Evolutionary conservation across 2,329 filamentous ascomycete species (phyloP).

Genomic region (Venturia effusa): DNA sequence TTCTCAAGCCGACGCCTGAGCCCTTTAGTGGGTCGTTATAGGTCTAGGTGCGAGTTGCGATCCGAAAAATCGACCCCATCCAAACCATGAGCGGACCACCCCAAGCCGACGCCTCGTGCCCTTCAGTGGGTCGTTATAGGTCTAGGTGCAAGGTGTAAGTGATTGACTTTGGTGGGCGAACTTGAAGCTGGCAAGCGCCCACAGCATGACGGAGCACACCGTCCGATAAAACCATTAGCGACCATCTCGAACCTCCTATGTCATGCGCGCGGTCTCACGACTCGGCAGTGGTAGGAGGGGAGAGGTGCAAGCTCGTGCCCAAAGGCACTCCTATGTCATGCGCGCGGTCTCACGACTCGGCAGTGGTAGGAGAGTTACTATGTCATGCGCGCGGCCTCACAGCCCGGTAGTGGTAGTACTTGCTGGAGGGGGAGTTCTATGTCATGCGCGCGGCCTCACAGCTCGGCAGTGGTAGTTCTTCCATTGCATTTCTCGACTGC

Average conservation of each 20-base stretch:
- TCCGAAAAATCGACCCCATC: not conserved
- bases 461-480: not conserved
- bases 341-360: not conserved
- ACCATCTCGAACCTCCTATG: not conserved
- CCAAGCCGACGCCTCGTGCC: too few relatives aligned
- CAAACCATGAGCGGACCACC: not conserved
- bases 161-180: not conserved
- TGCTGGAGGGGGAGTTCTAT: not conserved
- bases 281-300: not conserved
- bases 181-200: not conserved
- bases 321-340: not conserved
- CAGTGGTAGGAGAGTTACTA: not conserved
- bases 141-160: too few relatives aligned
- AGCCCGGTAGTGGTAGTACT: not conserved
- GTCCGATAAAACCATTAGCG: not conserved
- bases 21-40: too few relatives aligned
- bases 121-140: too few relatives aligned
- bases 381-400: not conserved
- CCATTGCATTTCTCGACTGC: not conserved
- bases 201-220: not conserved
- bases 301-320: not conserved
- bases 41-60: too few relatives aligned
- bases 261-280: not conserved
- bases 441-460: not conserved
- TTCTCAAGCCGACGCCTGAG: too few relatives aligned